Evolutionary conservation across 2,329 filamentous ascomycete species (phyloP).

Genomic region (Cytospora leucostoma): DNA sequence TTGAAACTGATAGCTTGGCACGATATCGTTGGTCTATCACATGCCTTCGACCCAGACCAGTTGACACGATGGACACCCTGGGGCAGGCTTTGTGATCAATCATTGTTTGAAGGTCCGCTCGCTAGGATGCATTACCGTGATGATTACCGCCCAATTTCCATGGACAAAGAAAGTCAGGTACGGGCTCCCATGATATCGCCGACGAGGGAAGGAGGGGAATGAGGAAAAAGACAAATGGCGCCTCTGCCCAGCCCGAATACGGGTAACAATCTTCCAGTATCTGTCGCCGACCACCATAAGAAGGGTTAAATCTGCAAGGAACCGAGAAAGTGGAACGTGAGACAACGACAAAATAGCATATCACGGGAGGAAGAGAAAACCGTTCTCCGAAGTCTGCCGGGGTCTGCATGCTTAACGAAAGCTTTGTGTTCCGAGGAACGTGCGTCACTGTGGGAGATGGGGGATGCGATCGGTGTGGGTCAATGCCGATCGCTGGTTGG

Average conservation of each 20-base stretch:
- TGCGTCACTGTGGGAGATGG: neutral
- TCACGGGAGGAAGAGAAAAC: neutral
- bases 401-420: neutral
- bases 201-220: too few species aligned
- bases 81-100: neutral
- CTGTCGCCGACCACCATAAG: neutral
- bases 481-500: slow-evolving; percentile 12
- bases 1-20: neutral
- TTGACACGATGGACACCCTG: neutral
- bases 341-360: slow-evolving; percentile 1
- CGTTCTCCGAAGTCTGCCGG: neutral
- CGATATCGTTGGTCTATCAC: neutral
- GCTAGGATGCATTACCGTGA: neutral
- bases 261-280: neutral
- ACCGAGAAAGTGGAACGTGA: slow-evolving; percentile 10
- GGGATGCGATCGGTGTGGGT: slow-evolving; percentile 17
- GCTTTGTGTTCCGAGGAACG: slow-evolving; percentile 10
- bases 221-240: neutral
- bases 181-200: neutral
- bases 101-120: neutral
- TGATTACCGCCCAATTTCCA: neutral
- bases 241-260: neutral
- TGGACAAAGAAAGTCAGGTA: neutral
- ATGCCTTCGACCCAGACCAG: neutral
- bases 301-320: neutral